A percentile compares a stretch with the other conserved stretches of the same genome.
These are phyloP conservation scores for Prunus salicina DNA, from an alignment of 306 rosid genomes.

Conservation along the genomic window DNA sequence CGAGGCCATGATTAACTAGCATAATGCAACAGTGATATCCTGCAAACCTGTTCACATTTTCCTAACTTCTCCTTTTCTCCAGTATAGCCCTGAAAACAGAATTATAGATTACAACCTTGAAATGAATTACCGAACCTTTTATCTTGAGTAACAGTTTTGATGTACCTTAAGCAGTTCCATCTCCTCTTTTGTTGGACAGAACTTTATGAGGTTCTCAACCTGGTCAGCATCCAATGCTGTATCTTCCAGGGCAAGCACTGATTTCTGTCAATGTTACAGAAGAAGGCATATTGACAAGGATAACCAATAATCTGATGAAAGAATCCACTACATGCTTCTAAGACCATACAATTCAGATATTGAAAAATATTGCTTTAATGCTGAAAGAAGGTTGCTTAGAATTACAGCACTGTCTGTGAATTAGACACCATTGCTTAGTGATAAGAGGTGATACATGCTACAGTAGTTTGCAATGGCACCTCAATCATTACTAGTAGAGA, in stretches of 20 bases:
- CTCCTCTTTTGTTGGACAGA: constrained; percentile 93
- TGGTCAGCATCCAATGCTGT: constrained; percentile 71
- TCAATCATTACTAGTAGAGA: neutral
- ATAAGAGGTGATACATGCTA: neutral
- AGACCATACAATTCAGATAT: neutral
- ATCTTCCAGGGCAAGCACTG: constrained; percentile 80
- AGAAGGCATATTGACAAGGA: constrained; percentile 9
- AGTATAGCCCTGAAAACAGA: constrained; percentile 55
- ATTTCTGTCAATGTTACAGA: constrained; percentile 40
- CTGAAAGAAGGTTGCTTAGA: neutral
- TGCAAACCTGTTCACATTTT: constrained; percentile 88
- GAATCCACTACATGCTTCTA: neutral
- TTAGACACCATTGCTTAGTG: neutral
- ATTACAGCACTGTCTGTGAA: neutral
- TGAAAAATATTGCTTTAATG: neutral
- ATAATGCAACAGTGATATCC: constrained; percentile 8
- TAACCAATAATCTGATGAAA: neutral
- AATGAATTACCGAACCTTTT: constrained; percentile 12
- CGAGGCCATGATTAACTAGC: neutral
- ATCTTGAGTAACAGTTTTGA: neutral
- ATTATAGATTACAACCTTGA: constrained; percentile 21
- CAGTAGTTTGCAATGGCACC: neutral
- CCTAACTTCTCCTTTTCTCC: constrained; percentile 92
- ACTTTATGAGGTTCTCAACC: constrained; percentile 89
- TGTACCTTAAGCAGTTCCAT: constrained; percentile 83